Percentiles rank a stretch among this genome's conserved stretches.
These are phyloP conservation scores for Mucor piriformis DNA, from an alignment of 371 early-diverging fungal genomes.

Conservation along the genomic window DNA sequence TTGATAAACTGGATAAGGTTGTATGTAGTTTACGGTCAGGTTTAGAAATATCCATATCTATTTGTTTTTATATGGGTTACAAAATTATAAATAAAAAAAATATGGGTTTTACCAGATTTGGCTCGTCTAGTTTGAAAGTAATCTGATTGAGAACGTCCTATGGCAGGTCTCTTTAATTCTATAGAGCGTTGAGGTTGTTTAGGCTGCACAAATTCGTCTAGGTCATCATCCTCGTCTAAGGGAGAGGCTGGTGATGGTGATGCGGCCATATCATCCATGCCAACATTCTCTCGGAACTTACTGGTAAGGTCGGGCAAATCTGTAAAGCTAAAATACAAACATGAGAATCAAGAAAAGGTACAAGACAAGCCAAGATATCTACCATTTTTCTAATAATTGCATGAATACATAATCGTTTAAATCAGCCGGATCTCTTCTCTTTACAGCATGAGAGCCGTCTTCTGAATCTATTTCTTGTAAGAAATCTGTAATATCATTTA, in stretches of 20 bases:
- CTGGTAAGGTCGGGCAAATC: background rate
- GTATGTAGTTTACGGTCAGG: background rate
- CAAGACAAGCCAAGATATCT: background rate
- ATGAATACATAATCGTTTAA: constrained; percentile 18
- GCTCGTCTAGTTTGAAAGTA: background rate
- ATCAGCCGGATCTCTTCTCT: constrained; percentile 11
- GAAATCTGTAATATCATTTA: constrained; percentile 15
- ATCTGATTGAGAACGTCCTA: background rate
- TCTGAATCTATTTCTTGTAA: constrained; percentile 9
- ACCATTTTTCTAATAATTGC: constrained; percentile 18
- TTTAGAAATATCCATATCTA: background rate
- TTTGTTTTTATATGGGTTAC: background rate
- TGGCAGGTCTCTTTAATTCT: background rate
- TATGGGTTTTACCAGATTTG: background rate
- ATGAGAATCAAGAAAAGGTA: background rate
- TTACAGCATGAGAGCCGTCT: constrained; percentile 1
- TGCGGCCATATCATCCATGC: constrained; percentile 17
- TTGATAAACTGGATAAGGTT: background rate
- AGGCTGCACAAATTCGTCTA: background rate
- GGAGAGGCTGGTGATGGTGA: background rate
- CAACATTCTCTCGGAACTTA: constrained; percentile 12
- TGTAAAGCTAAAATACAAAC: background rate
- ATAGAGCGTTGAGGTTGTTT: background rate
- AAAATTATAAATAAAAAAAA: background rate
- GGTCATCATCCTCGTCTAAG: background rate